These are phyloP conservation scores for Bolboschoenus planiculmis DNA, from an alignment of 176 grass and related monocot species.

Conservation along the genomic window DNA sequence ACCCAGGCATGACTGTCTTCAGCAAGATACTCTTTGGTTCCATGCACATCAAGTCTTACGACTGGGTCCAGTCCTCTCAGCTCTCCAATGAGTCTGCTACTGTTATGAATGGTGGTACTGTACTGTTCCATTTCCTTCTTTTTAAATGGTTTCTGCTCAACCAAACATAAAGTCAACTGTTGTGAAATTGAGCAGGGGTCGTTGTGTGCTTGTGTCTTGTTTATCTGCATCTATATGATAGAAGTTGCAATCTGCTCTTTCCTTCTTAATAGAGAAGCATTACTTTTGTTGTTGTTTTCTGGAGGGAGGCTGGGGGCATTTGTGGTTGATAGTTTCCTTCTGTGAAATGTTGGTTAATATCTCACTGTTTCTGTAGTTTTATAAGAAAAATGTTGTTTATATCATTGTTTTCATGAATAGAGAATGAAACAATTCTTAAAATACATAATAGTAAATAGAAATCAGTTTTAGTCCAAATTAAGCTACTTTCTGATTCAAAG, in stretches of 20 bases:
- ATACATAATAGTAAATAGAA: not conserved
- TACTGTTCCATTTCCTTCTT: not conserved
- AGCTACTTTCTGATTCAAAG: not conserved
- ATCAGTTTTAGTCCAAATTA: not conserved
- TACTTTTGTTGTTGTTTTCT: not conserved
- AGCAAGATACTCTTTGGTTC: slow-evolving; percentile 92
- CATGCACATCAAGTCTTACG: slow-evolving; percentile 85
- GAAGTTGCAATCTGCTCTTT: not conserved
- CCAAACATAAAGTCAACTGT: not conserved
- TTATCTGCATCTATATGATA: not conserved
- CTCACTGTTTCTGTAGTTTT: not conserved
- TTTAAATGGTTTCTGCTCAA: not conserved
- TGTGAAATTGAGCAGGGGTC: not conserved
- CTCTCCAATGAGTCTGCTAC: not conserved
- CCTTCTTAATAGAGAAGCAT: not conserved
- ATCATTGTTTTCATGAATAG: not conserved
- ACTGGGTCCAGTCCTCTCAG: slow-evolving; percentile 37
- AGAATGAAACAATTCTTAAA: not conserved
- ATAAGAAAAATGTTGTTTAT: not conserved
- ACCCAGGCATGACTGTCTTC: slow-evolving; percentile 95
- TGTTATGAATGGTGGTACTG: not conserved
- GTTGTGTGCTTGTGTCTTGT: too few species aligned
- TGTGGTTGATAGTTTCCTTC: not conserved
- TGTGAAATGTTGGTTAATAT: not conserved
- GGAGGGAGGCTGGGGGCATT: not conserved